These are phyloP conservation scores for Candida manassasensis DNA, from an alignment of 805 yeast species.

Conservation along the genomic window DNA sequence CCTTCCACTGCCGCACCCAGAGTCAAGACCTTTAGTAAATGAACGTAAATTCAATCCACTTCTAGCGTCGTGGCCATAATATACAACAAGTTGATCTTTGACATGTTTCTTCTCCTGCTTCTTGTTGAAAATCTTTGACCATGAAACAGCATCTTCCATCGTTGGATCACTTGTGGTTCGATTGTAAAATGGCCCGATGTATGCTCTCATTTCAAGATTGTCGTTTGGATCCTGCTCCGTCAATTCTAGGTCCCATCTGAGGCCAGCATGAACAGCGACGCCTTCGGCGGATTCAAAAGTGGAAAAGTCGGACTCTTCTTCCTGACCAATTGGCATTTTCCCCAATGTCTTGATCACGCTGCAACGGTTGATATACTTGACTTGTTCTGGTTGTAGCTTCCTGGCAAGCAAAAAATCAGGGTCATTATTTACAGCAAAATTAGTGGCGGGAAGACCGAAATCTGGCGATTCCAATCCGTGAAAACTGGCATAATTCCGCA, in stretches of 20 bases:
- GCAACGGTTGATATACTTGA: slow-evolving; percentile 55
- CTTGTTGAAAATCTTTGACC: slow-evolving; percentile 56
- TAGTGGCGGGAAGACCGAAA: slow-evolving; percentile 8
- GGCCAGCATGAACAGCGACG: slow-evolving; percentile 80
- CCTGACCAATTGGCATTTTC: slow-evolving; percentile 43
- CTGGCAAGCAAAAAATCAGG: slow-evolving; percentile 46
- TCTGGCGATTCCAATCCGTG: slow-evolving; percentile 44
- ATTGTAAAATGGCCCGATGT: slow-evolving; percentile 60
- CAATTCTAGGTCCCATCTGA: slow-evolving; percentile 59
- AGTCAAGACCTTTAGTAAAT: slow-evolving; percentile 76
- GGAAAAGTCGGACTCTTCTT: slow-evolving; percentile 17
- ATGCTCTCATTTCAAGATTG: slow-evolving; percentile 64
- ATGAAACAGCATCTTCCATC: slow-evolving; percentile 36
- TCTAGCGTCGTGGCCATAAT: slow-evolving; percentile 87
- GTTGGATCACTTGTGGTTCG: slow-evolving; percentile 48
- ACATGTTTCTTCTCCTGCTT: slow-evolving; percentile 33
- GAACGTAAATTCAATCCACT: slow-evolving; percentile 63
- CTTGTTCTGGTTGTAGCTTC: slow-evolving; percentile 54
- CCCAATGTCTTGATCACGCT: slow-evolving; percentile 64
- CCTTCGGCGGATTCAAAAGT: slow-evolving; percentile 28
- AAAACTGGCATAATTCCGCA: slow-evolving; percentile 58
- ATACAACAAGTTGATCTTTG: slow-evolving; percentile 43
- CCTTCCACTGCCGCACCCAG: slow-evolving; percentile 77
- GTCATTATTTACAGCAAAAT: slow-evolving; percentile 23
- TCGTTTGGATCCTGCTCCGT: slow-evolving; percentile 58